Conservation (phyloP, 306 rosid genomes). For the Oxytropis ochrocephala region DNA sequence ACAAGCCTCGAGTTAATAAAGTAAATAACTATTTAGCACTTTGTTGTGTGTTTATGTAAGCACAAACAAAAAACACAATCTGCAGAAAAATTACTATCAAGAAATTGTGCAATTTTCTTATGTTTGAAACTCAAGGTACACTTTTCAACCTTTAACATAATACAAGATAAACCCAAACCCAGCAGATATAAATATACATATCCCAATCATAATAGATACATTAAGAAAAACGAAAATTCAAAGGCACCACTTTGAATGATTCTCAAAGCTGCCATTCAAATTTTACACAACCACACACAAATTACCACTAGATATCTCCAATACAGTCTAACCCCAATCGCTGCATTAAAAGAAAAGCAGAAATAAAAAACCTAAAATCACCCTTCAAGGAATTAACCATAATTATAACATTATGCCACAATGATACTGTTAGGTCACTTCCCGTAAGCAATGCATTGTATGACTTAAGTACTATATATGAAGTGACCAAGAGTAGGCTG, state of each 20-base stretch:
- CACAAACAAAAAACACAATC: neutral
- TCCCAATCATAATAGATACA: neutral
- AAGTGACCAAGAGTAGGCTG: neutral
- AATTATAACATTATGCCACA: neutral
- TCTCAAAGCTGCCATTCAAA: neutral
- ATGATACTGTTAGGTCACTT: neutral
- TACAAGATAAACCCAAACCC: neutral
- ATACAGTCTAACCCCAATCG: neutral
- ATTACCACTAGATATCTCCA: neutral
- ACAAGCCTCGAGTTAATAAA: neutral
- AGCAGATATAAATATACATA: neutral
- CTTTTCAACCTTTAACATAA: neutral
- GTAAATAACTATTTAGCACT: neutral
- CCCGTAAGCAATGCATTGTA: neutral
- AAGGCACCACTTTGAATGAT: neutral
- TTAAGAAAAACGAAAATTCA: neutral
- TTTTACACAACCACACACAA: neutral
- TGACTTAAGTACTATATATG: neutral
- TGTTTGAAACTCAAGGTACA: constrained; percentile 12
- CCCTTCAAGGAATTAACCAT: neutral
- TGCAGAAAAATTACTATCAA: neutral
- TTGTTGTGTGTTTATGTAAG: neutral
- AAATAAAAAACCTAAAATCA: neutral
- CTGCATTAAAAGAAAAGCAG: neutral
- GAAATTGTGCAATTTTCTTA: neutral